These are phyloP conservation scores for Schizophyllum amplum DNA, from an alignment of 1,284 basidiomycete species.

Conservation along the genomic window DNA sequence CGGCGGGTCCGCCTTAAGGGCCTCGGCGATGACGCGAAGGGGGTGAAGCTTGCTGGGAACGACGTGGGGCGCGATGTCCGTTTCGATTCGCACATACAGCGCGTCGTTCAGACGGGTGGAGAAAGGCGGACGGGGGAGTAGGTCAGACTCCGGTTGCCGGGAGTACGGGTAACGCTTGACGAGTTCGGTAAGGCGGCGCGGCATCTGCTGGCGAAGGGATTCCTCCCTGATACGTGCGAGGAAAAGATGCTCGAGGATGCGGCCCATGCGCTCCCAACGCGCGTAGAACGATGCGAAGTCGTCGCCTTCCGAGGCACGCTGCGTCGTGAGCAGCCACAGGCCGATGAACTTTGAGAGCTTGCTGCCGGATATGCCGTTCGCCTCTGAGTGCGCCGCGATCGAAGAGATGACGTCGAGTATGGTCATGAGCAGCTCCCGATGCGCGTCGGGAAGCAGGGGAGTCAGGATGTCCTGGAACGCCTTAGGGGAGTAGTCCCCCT, in stretches of 20 bases:
- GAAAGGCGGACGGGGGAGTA: slow-evolving; percentile 51
- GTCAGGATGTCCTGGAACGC: slow-evolving; percentile 53
- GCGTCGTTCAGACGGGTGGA: slow-evolving; percentile 56
- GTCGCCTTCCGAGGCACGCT: slow-evolving; percentile 36
- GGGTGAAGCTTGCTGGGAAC: slow-evolving; percentile 42
- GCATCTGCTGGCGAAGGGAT: slow-evolving; percentile 44
- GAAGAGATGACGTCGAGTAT: slow-evolving; percentile 56
- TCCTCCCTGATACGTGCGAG: slow-evolving; percentile 64
- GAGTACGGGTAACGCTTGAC: slow-evolving; percentile 59
- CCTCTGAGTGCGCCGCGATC: slow-evolving; percentile 61
- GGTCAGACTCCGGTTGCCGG: slow-evolving; percentile 31
- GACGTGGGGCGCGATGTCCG: slow-evolving; percentile 30
- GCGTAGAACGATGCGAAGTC: slow-evolving; percentile 58
- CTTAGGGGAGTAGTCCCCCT: slow-evolving; percentile 44
- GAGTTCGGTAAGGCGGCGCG: slow-evolving; percentile 60
- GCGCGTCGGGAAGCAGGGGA: slow-evolving; percentile 46
- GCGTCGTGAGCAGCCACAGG: slow-evolving; percentile 56
- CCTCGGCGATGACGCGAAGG: slow-evolving; percentile 50
- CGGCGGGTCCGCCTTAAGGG: slow-evolving; percentile 38
- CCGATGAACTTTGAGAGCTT: slow-evolving; percentile 64
- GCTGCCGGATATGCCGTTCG: slow-evolving; percentile 64
- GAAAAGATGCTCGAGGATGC: slow-evolving; percentile 67
- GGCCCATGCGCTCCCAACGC: slow-evolving; percentile 62
- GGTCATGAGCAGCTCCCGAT: slow-evolving; percentile 46
- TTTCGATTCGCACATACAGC: slow-evolving; percentile 55